Conservation (phyloP, 345 rosid genomes). For the Cochlearia excelsa region DNA sequence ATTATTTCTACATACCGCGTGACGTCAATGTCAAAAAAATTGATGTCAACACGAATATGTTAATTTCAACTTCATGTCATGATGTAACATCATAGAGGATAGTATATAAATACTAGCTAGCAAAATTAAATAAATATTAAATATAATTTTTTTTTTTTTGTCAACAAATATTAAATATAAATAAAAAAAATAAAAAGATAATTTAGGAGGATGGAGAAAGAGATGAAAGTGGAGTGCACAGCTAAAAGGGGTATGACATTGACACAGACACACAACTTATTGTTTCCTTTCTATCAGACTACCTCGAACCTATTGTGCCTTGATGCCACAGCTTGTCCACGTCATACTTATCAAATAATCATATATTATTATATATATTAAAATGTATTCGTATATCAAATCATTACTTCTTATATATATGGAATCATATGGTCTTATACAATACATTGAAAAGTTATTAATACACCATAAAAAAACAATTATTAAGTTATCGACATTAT, state of each 20-base stretch:
- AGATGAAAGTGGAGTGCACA: too few relatives aligned
- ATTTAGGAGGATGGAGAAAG: too few relatives aligned
- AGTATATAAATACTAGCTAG: too few relatives aligned
- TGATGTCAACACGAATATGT: not conserved
- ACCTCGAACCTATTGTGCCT: conserved; percentile 37
- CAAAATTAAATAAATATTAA: too few relatives aligned
- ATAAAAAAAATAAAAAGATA: too few relatives aligned
- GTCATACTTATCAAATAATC: conserved; percentile 19
- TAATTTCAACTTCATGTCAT: not conserved
- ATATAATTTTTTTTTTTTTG: not conserved
- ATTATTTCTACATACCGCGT: not conserved
- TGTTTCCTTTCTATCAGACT: conserved; percentile 37
- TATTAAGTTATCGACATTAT: too few relatives aligned
- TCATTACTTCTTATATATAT: too few relatives aligned
- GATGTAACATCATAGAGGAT: too few relatives aligned
- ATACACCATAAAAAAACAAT: too few relatives aligned
- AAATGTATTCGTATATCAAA: not conserved
- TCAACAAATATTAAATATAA: too few relatives aligned
- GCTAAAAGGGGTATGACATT: not conserved
- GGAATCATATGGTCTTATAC: too few relatives aligned
- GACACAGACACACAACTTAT: conserved; percentile 11
- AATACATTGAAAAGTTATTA: too few relatives aligned
- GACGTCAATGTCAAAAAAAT: not conserved
- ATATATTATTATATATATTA: not conserved
- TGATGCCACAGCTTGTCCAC: conserved; percentile 26